Conservation (phyloP, 257 asterid species). For the Solanum piurae region DNA sequence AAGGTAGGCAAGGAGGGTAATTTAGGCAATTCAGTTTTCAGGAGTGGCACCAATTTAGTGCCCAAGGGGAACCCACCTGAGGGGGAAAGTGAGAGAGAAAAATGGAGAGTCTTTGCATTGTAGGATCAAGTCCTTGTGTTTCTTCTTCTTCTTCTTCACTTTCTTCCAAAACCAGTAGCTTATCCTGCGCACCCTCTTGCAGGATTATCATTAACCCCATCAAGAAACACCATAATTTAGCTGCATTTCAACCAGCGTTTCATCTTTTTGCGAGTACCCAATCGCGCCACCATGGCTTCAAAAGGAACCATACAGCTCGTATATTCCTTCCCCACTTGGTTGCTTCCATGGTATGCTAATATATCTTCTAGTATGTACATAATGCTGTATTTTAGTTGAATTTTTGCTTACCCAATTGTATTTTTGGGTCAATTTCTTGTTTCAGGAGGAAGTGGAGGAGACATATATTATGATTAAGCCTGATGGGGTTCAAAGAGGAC, state of each 20-base stretch:
- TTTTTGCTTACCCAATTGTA: neutral
- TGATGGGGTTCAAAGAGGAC: constrained; percentile 95
- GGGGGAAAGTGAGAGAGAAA: constrained; percentile 3
- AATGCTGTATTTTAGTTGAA: neutral
- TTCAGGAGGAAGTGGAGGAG: constrained; percentile 59
- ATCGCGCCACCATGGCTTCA: constrained; percentile 16
- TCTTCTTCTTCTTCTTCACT: constrained; percentile 13
- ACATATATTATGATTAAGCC: constrained; percentile 91
- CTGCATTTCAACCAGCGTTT: constrained; percentile 45
- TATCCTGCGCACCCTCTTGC: constrained; percentile 18
- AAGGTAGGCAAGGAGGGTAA: neutral
- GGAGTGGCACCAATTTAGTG: neutral
- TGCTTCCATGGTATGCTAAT: constrained; percentile 52
- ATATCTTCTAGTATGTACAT: neutral
- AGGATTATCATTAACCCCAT: constrained; percentile 17
- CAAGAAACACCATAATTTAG: constrained; percentile 11
- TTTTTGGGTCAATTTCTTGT: neutral
- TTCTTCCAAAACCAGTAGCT: constrained; percentile 13
- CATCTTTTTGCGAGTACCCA: constrained; percentile 29
- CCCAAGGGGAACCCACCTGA: neutral
- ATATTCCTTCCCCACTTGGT: constrained; percentile 73
- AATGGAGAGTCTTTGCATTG: constrained; percentile 46
- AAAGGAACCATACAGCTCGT: constrained; percentile 20
- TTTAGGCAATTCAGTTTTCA: neutral
- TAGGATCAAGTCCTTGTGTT: constrained; percentile 23